Conservation (phyloP, 257 asterid species). For the Galeopsis tetrahit region DNA sequence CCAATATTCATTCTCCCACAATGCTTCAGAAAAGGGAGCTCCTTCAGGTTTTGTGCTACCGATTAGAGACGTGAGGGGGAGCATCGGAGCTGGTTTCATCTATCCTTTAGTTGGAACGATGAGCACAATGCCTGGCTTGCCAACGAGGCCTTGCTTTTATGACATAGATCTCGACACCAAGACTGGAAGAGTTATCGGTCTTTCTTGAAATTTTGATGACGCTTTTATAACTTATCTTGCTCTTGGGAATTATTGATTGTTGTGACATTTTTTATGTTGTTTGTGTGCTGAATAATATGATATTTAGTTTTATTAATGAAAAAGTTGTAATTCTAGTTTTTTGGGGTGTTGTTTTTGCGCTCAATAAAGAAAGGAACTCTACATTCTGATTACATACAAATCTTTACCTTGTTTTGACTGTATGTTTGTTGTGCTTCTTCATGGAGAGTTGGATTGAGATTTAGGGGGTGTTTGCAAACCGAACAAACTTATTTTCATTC, state of each 20-base stretch:
- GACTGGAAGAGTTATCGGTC: conserved; percentile 87
- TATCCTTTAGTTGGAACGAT: conserved; percentile 94
- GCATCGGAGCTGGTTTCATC: conserved; percentile 97
- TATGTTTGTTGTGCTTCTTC: background rate
- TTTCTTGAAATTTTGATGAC: conserved; percentile 58
- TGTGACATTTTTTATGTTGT: background rate
- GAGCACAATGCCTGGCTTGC: conserved; percentile 99
- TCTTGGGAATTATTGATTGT: background rate
- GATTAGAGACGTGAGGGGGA: conserved; percentile 86
- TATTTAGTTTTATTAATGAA: background rate
- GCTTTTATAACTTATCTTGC: background rate
- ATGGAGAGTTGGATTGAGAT: background rate
- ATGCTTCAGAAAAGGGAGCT: conserved; percentile 84
- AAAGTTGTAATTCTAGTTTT: background rate
- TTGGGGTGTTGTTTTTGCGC: background rate
- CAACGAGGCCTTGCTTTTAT: conserved; percentile 96
- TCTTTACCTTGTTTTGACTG: background rate
- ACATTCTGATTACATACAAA: background rate
- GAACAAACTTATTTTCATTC: too few relatives aligned
- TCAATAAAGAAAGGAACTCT: background rate
- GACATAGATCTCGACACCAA: conserved; percentile 86
- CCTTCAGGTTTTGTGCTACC: conserved; percentile 87
- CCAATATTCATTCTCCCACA: conserved; percentile 90
- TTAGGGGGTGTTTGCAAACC: too few relatives aligned
- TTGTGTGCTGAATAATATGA: background rate